phyloP scores from a whole-genome alignment of 441 rosid genomes.

The Gossypium schwendimanii region DNA sequence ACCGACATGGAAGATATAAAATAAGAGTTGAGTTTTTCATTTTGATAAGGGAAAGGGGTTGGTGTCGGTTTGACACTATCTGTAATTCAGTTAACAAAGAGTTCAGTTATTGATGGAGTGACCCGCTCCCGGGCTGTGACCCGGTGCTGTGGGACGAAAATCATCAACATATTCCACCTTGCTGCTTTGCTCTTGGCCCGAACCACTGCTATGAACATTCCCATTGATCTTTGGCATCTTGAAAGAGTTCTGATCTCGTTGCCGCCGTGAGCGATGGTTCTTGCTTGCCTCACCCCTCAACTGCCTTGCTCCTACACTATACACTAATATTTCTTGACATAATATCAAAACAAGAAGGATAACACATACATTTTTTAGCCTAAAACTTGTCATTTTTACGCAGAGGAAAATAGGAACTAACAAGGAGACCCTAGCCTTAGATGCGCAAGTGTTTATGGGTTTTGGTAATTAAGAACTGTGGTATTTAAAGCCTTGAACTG shows the following conservation, averaged over 20 bases:
- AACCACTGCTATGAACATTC: background rate
- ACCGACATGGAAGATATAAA: too few species aligned
- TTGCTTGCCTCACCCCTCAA: constrained; percentile 25
- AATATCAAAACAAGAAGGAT: constrained; percentile 27
- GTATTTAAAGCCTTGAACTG: constrained; percentile 14
- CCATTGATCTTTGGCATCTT: background rate
- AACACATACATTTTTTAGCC: background rate
- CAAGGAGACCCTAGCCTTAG: background rate
- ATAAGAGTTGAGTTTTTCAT: background rate
- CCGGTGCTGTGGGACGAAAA: constrained; percentile 56
- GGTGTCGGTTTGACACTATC: too few species aligned
- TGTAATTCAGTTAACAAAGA: background rate
- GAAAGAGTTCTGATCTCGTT: background rate
- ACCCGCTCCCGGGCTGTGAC: constrained; percentile 77
- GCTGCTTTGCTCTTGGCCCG: constrained; percentile 22
- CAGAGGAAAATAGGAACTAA: background rate
- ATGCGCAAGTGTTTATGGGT: background rate
- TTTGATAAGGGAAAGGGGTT: too few species aligned
- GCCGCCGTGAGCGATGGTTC: constrained; percentile 12
- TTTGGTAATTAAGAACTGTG: background rate
- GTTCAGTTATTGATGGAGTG: constrained; percentile 42
- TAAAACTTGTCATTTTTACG: constrained; percentile 26
- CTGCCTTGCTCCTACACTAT: constrained; percentile 33
- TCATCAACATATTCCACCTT: constrained; percentile 35
- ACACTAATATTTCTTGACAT: constrained; percentile 22